A percentile compares a stretch with the other conserved stretches of the same genome.
These are phyloP conservation scores for Emmonsiellopsis sp. DNA, from an alignment of 2,329 filamentous ascomycete species.

Conservation along the genomic window DNA sequence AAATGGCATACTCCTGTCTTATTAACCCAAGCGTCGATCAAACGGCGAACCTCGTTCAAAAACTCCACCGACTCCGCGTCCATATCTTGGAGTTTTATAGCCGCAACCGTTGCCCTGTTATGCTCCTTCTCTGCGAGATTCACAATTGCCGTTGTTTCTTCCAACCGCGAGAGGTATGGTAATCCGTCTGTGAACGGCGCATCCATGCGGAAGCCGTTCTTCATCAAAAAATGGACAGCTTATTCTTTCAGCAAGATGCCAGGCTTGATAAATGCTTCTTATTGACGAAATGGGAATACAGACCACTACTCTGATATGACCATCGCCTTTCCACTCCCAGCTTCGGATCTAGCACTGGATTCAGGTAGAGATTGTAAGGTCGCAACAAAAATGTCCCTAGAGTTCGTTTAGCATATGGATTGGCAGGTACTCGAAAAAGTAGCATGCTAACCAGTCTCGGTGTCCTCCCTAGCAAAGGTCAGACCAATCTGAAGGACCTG, in stretches of 20 bases:
- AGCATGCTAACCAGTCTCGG: constrained; percentile 33
- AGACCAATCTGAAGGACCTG: constrained; percentile 59
- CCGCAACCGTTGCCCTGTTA: constrained; percentile 20
- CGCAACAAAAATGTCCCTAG: constrained; percentile 46
- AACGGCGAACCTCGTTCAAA: constrained; percentile 35
- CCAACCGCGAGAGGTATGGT: constrained; percentile 52
- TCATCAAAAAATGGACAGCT: constrained; percentile 53
- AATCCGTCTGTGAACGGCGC: constrained; percentile 48
- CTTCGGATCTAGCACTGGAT: constrained; percentile 43
- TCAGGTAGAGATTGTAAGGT: constrained; percentile 57
- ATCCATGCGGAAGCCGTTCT: constrained; percentile 50
- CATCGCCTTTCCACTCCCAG: constrained; percentile 53
- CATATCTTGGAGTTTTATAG: constrained; percentile 43
- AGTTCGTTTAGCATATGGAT: constrained; percentile 3
- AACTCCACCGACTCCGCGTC: constrained; percentile 46
- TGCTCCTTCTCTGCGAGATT: constrained; percentile 35
- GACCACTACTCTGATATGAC: constrained; percentile 46
- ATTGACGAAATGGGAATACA: constrained; percentile 7
- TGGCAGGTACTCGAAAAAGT: background rate
- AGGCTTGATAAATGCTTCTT: background rate
- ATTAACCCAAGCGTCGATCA: constrained; percentile 39
- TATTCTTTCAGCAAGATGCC: constrained; percentile 8
- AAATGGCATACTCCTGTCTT: constrained; percentile 12
- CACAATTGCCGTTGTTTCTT: constrained; percentile 41
- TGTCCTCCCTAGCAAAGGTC: constrained; percentile 53